Base-by-base conservation (phyloP, 345 rosid species). In the Anacardium occidentale region DNA sequence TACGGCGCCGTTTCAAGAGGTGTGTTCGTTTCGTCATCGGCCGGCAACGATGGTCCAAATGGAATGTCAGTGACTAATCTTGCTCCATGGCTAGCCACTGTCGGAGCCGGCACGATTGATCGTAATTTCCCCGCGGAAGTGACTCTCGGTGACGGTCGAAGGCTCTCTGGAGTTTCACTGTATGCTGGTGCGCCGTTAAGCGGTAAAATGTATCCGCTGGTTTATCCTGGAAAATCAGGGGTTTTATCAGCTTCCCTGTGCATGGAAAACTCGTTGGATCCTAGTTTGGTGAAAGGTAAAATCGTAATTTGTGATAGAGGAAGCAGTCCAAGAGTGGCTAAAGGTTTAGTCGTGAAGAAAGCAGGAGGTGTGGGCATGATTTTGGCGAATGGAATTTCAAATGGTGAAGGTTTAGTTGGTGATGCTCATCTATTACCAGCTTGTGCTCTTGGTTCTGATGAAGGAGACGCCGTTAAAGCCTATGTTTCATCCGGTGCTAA, bases 351-450 rank as follows among this genome's bases (percentile, higher is more conserved):
- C 10, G 98, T 93, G 53, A 90, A 85, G 79, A 85, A 89, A 69
- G 95, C 94, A 0, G 94, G 98, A 0, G 97, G 98, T 1, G 82
- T 89, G 0, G 98, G 95, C 18, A 93, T 93, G 97, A 82, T 93
- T 45, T 87, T 93, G 2, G 93, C 91, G 0, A 93, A 93, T 34
- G 97, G 93, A 4, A 83, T 80, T 13, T 85, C 93, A 1, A 89
- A 91, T 57, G 97, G 98, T 9, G 96, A 93, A 79, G 97, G 97
- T 0, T 69, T 93, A 44, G 95, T 91, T 2, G 96, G 92, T 0
- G 97, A 91, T 64, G 92, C 97, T 25, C 94, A 91, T 64, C 81
- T 93, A 11, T 69, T 93, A 3, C 97, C 98, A 2, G 79, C 96
- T 0, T 88, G 90, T 47, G 92, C 96, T 11, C 69, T 91, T 20